Percentiles rank a stretch among this genome's conserved stretches.
These are phyloP conservation scores for Plenodomus tracheiphilus DNA, from an alignment of 2,329 filamentous ascomycete genomes.

Conservation along the genomic window DNA sequence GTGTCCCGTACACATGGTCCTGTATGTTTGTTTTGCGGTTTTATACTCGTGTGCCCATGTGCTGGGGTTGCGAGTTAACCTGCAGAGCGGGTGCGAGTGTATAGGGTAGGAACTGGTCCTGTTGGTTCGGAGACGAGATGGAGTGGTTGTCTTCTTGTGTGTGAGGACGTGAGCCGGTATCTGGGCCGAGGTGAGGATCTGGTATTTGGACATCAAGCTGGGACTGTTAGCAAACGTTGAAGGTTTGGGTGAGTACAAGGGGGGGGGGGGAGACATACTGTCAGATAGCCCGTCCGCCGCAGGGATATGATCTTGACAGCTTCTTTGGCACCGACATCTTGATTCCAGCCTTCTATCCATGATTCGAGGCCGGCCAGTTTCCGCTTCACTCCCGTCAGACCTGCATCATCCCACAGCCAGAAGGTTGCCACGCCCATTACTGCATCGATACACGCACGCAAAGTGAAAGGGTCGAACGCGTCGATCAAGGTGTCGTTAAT, in stretches of 20 bases:
- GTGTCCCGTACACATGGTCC: not conserved
- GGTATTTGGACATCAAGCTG: slow-evolving; percentile 81
- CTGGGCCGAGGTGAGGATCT: slow-evolving; percentile 68
- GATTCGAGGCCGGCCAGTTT: slow-evolving; percentile 70
- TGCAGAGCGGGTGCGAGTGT: slow-evolving; percentile 35
- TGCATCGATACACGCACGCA: slow-evolving; percentile 78
- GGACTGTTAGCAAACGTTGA: not conserved
- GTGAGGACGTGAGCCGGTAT: slow-evolving; percentile 31
- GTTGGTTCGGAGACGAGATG: slow-evolving; percentile 11
- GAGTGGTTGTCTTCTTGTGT: slow-evolving; percentile 31
- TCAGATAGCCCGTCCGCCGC: slow-evolving; percentile 85
- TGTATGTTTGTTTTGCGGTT: not conserved
- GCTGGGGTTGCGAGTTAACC: slow-evolving; percentile 31
- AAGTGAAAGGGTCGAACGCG: slow-evolving; percentile 78
- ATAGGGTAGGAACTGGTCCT: slow-evolving; percentile 24
- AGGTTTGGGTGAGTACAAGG: no score
- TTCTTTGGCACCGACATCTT: slow-evolving; percentile 60
- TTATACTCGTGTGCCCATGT: slow-evolving; percentile 23
- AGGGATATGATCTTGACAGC: slow-evolving; percentile 77
- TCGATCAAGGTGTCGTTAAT: slow-evolving; percentile 76
- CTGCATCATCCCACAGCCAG: slow-evolving; percentile 93
- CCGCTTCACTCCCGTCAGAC: slow-evolving; percentile 74
- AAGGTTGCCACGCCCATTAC: slow-evolving; percentile 80
- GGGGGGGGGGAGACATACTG: slow-evolving; percentile 54
- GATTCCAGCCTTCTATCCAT: slow-evolving; percentile 89